Percentiles rank a stretch among this genome's conserved stretches.
These are phyloP conservation scores for Nicotiana obtusifolia DNA, from an alignment of 257 asterid genomes.

Conservation along the genomic window DNA sequence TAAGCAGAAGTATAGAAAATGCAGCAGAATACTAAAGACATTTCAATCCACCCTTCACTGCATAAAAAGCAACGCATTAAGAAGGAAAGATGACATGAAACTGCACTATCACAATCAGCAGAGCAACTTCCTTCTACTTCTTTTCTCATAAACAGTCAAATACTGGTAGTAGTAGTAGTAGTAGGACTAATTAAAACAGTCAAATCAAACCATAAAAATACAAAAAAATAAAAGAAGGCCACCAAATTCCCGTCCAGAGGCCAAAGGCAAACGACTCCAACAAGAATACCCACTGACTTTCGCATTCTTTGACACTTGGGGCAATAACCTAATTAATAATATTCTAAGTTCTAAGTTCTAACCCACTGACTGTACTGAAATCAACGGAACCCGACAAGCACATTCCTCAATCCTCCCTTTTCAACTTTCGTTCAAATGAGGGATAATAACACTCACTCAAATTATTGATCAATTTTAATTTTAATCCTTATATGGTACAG, in stretches of 20 bases:
- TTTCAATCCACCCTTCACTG: too few relatives aligned
- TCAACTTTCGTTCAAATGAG: neutral
- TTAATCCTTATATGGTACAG: too few relatives aligned
- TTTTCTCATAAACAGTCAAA: neutral
- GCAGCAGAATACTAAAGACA: too few relatives aligned
- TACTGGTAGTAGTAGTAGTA: neutral
- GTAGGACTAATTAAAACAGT: neutral
- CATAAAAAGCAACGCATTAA: neutral
- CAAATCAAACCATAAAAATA: neutral
- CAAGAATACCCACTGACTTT: neutral
- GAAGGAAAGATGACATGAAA: neutral
- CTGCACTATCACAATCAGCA: neutral
- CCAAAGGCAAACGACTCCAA: neutral
- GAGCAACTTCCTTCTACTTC: neutral
- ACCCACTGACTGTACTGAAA: too few relatives aligned
- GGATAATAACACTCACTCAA: too few relatives aligned
- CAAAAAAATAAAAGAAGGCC: neutral
- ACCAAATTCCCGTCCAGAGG: neutral
- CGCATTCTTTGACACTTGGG: neutral
- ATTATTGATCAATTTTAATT: too few relatives aligned
- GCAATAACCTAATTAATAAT: neutral
- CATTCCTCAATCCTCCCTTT: neutral
- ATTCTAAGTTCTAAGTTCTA: too few relatives aligned
- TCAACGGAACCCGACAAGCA: neutral
- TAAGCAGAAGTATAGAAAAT: too few relatives aligned